These are phyloP conservation scores for Rhizopogon roseolus DNA, from an alignment of 768 basidiomycete species.

Conservation along the genomic window DNA sequence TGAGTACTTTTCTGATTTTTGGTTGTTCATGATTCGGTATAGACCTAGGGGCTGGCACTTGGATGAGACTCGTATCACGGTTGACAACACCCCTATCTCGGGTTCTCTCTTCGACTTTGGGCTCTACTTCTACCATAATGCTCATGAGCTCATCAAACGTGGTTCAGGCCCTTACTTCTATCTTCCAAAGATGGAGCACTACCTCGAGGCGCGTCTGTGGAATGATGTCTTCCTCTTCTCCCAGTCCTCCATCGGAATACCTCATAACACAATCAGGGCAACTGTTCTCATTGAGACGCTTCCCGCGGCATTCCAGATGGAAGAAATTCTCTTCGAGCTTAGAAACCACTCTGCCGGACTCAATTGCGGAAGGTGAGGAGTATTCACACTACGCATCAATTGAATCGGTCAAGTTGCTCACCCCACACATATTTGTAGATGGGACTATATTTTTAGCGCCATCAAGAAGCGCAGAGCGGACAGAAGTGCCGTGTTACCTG, in stretches of 20 bases:
- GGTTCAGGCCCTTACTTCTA: conserved; percentile 96
- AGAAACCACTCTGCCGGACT: conserved; percentile 92
- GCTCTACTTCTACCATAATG: conserved; percentile 97
- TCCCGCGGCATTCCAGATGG: conserved; percentile 99
- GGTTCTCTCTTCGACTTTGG: conserved; percentile 96
- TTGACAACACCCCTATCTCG: conserved; percentile 88
- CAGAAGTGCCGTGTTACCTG: conserved; percentile 83
- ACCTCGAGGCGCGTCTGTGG: conserved; percentile 94
- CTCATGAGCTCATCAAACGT: conserved; percentile 82
- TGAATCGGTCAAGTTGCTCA: not conserved
- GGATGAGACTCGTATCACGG: conserved; percentile 84
- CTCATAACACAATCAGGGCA: conserved; percentile 83
- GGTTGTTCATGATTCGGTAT: not conserved
- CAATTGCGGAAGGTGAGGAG: conserved; percentile 85
- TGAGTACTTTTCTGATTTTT: conserved; percentile 12
- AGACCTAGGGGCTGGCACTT: conserved; percentile 99
- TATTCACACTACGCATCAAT: not conserved
- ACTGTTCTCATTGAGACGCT: conserved; percentile 97
- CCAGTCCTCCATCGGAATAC: conserved; percentile 84
- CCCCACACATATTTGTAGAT: conserved; percentile 39
- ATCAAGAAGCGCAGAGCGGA: conserved; percentile 97
- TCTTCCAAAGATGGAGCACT: conserved; percentile 99
- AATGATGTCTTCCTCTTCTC: conserved; percentile 96
- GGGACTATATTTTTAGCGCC: conserved; percentile 97
- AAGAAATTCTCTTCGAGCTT: conserved; percentile 96